A percentile compares a stretch with the other conserved stretches of the same genome.
Evolutionary conservation across 352 stramenopile species (phyloP).

Genomic region (Phytopythium chamaehyphon): DNA sequence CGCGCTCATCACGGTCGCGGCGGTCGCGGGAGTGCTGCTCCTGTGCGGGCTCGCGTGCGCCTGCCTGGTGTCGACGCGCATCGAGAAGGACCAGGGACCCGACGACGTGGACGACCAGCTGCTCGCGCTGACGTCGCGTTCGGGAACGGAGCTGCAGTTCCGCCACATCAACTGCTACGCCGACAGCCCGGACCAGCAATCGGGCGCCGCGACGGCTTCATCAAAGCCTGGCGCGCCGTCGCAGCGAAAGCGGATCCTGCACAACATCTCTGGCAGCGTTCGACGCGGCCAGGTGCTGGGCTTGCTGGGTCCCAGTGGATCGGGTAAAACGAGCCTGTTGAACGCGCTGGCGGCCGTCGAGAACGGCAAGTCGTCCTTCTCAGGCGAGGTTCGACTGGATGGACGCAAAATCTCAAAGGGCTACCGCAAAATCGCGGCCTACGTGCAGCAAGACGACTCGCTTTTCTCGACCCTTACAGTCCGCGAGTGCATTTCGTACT

Average conservation of each 20-base stretch:
- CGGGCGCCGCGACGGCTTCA: constrained; percentile 2
- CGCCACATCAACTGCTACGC: constrained; percentile 48
- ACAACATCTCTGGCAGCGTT: constrained; percentile 52
- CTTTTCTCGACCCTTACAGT: constrained; percentile 81
- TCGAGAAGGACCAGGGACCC: constrained; percentile 11
- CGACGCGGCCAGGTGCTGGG: constrained; percentile 60
- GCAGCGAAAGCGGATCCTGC: constrained; percentile 40
- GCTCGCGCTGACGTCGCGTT: constrained; percentile 34
- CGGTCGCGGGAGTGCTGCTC: constrained; percentile 19
- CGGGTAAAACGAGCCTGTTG: constrained; percentile 80
- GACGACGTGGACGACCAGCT: constrained; percentile 39
- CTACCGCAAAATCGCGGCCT: constrained; percentile 76
- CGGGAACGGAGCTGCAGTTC: constrained; percentile 51
- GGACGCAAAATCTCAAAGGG: constrained; percentile 41
- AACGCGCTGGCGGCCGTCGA: constrained; percentile 74
- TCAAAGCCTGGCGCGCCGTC: not conserved
- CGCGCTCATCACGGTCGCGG: constrained; percentile 26
- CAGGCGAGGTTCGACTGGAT: constrained; percentile 64
- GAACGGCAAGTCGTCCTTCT: constrained; percentile 48
- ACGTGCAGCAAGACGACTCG: constrained; percentile 86
- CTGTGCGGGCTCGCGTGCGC: constrained; percentile 33
- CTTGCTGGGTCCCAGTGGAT: constrained; percentile 70
- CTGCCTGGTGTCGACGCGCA: constrained; percentile 29
- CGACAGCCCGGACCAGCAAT: constrained; percentile 1
- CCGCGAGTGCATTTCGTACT: constrained; percentile 82